phyloP scores from a whole-genome alignment of 1,284 basidiomycete genomes.

The Cutaneotrichosporon mucoides region DNA sequence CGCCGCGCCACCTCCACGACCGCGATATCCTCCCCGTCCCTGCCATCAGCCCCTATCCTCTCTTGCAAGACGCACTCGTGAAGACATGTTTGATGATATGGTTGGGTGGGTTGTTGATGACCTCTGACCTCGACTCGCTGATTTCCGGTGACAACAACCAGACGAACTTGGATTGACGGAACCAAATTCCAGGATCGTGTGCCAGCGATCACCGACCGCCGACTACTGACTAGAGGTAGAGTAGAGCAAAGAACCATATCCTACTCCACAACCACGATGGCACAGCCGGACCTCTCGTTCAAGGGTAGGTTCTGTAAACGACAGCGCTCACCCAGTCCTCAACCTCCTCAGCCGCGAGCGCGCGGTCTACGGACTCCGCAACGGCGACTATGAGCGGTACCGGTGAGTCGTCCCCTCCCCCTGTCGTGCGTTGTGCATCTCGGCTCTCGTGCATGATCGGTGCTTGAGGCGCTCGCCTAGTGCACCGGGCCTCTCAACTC shows the following conservation, averaged over 20 bases:
- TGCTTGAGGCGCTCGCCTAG: too few species aligned
- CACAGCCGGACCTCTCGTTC: slow-evolving; percentile 34
- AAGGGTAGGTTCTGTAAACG: slow-evolving; percentile 25
- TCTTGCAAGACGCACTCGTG: slow-evolving; percentile 9
- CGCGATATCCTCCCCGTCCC: slow-evolving; percentile 24
- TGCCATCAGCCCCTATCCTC: slow-evolving; percentile 6
- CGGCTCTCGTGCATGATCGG: too few species aligned
- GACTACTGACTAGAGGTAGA: too few species aligned
- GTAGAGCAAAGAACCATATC: too few species aligned
- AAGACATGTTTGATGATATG: slow-evolving; percentile 17
- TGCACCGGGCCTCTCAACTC: too few species aligned
- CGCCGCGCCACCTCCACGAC: slow-evolving; percentile 39
- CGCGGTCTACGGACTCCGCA: slow-evolving; percentile 82
- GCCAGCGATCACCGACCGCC: not conserved
- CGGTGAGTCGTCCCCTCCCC: slow-evolving; percentile 52
- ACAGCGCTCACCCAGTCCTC: slow-evolving; percentile 24
- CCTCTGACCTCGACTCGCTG: too few species aligned
- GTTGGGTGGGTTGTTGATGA: too few species aligned
- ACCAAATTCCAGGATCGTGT: slow-evolving; percentile 2
- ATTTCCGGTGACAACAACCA: too few species aligned
- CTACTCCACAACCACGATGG: slow-evolving; percentile 1
- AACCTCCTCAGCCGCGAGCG: slow-evolving; percentile 70
- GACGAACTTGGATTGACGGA: not conserved
- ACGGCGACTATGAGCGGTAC: slow-evolving; percentile 80
- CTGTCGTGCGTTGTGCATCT: too few species aligned